A percentile compares a stretch with the other conserved stretches of the same genome.
phyloP scores from a whole-genome alignment of 257 asterid species.

The Thymus quinquecostatus region DNA sequence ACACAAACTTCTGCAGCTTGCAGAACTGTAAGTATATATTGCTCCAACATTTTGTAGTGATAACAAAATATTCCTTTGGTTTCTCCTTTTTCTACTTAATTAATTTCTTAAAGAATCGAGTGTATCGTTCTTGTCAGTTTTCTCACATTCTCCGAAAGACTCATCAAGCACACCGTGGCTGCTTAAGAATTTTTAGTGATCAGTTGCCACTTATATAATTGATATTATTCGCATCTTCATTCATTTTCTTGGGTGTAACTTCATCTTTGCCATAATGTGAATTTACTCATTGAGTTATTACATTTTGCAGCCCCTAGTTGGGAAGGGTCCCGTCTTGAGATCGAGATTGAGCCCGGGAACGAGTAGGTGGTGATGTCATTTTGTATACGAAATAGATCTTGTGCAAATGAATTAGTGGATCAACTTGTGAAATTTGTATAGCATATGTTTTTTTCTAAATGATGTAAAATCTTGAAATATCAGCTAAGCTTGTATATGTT shows the following conservation, averaged over 20 bases:
- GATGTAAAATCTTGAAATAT: not conserved
- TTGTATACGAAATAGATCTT: conserved; percentile 30
- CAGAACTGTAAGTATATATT: conserved; percentile 36
- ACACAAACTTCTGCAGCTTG: conserved; percentile 34
- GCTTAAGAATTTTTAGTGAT: not conserved
- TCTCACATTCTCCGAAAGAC: not conserved
- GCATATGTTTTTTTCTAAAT: not conserved
- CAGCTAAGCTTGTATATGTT: conserved; percentile 9
- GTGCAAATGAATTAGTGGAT: not conserved
- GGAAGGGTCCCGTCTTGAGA: conserved; percentile 20
- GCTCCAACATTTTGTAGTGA: not conserved
- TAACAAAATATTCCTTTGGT: too few species aligned
- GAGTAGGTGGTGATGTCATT: conserved; percentile 4
- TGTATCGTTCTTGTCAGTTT: not conserved
- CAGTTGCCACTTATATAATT: too few species aligned
- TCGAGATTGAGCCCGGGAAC: conserved; percentile 27
- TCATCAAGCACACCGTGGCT: not conserved
- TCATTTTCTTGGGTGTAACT: not conserved
- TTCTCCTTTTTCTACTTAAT: too few species aligned
- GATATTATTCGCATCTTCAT: not conserved
- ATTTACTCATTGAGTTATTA: conserved; percentile 1
- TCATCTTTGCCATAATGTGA: not conserved
- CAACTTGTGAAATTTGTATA: conserved; percentile 17
- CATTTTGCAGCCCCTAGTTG: conserved; percentile 36
- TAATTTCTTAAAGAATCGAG: not conserved